phyloP scores from a whole-genome alignment of 768 basidiomycete genomes.

The Mycena vitilis region DNA sequence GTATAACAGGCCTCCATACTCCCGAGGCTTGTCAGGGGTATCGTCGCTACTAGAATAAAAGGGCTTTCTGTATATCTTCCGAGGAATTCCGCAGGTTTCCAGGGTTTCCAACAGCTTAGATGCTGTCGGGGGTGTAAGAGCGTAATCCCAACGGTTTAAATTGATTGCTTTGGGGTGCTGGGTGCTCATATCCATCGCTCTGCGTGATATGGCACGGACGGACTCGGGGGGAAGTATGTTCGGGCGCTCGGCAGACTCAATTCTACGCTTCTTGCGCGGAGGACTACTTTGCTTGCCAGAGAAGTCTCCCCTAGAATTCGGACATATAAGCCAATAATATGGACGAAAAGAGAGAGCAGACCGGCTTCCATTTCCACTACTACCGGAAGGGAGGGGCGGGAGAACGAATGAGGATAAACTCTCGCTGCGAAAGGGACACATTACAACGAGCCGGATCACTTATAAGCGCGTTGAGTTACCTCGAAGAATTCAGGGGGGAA shows the following conservation, averaged over 20 bases:
- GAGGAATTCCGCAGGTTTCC: constrained; percentile 60
- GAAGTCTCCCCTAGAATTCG: constrained; percentile 31
- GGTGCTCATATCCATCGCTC: constrained; percentile 32
- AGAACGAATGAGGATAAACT: constrained; percentile 21
- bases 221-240: not conserved
- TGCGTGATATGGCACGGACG: constrained; percentile 21
- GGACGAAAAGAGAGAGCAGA: not conserved
- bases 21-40: constrained; percentile 72
- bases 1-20: constrained; percentile 86
- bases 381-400: not conserved
- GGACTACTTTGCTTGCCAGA: constrained; percentile 11
- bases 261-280: constrained; percentile 40
- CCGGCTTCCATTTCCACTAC: not conserved
- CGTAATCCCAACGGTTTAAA: constrained; percentile 60
- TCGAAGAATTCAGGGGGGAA: constrained; percentile 11
- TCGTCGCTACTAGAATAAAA: constrained; percentile 83
- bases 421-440: not conserved
- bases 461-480: not conserved
- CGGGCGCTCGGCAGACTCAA: constrained; percentile 30
- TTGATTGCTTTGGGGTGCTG: constrained; percentile 39
- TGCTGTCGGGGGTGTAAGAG: constrained; percentile 60
- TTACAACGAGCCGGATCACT: not conserved
- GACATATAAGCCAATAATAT: not conserved
- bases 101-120: constrained; percentile 59
- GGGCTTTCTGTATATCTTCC: constrained; percentile 79